Conservation (phyloP, 1,284 basidiomycete genomes). For the Pseudomicrostroma phylloplanum region DNA sequence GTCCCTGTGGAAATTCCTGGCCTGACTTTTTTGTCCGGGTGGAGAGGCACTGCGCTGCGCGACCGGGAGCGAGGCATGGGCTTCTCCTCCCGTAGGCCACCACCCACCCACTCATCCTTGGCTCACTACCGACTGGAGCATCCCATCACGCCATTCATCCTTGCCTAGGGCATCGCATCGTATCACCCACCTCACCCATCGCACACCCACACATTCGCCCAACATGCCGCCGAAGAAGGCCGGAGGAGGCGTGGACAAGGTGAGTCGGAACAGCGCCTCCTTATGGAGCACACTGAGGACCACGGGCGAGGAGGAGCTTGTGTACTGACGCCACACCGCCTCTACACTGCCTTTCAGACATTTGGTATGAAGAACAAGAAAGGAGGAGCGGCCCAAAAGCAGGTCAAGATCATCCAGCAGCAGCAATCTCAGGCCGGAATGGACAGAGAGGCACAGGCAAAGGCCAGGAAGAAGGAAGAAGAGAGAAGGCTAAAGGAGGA, state of each 20-base stretch:
- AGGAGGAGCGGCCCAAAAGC: constrained; percentile 82
- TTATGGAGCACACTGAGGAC: background rate
- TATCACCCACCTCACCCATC: too few relatives aligned
- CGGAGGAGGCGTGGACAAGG: constrained; percentile 50
- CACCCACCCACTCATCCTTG: too few relatives aligned
- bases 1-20: too few relatives aligned
- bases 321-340: background rate
- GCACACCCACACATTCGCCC: constrained; percentile 1
- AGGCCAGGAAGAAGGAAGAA: constrained; percentile 67
- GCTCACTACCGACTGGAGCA: too few relatives aligned
- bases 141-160: too few relatives aligned
- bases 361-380: constrained; percentile 90
- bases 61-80: too few relatives aligned
- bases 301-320: background rate
- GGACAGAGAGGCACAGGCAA: constrained; percentile 73
- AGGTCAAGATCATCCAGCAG: constrained; percentile 71
- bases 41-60: too few relatives aligned
- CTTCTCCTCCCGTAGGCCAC: too few relatives aligned
- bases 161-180: too few relatives aligned
- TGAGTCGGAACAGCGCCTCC: background rate
- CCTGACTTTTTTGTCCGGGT: too few relatives aligned
- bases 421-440: constrained; percentile 60
- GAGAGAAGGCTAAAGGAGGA: constrained; percentile 80
- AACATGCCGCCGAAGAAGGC: constrained; percentile 45
- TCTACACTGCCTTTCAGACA: constrained; percentile 16